These are phyloP conservation scores for Phytomonas sp. DNA, from an alignment of 208 protist species.

Conservation along the genomic window DNA sequence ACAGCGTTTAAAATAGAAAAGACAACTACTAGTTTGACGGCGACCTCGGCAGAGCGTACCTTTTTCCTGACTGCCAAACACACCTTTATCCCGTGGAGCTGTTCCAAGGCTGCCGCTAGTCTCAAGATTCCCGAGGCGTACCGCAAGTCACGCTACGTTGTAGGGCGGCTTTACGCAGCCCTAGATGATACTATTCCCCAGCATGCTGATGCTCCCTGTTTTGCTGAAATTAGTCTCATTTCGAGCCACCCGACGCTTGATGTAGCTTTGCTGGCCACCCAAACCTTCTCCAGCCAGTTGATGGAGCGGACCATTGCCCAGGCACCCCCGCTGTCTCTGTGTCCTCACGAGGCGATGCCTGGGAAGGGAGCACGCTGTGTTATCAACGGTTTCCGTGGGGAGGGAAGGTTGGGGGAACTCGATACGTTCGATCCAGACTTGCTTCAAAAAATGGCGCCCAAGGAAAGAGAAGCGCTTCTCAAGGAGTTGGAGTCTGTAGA, in stretches of 20 bases:
- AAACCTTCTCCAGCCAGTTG: neutral
- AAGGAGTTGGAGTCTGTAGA: slow-evolving; percentile 44
- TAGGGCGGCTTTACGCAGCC: slow-evolving; percentile 31
- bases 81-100: slow-evolving; percentile 70
- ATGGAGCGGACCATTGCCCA: neutral
- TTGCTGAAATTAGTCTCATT: slow-evolving; percentile 26
- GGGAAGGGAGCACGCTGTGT: neutral
- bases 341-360: neutral
- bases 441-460: slow-evolving; percentile 34
- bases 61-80: slow-evolving; percentile 76
- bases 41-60: neutral
- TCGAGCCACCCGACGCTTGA: slow-evolving; percentile 51
- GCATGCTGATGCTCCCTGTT: slow-evolving; percentile 16
- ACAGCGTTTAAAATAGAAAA: slow-evolving; percentile 41
- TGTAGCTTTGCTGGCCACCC: slow-evolving; percentile 37
- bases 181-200: slow-evolving; percentile 9
- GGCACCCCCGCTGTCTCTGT: neutral
- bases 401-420: slow-evolving; percentile 47
- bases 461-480: slow-evolving; percentile 42
- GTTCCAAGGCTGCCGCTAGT: slow-evolving; percentile 22
- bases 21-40: neutral
- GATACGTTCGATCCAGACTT: slow-evolving; percentile 69
- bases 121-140: slow-evolving; percentile 76
- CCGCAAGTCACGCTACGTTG: slow-evolving; percentile 59
- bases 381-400: slow-evolving; percentile 52